Evolutionary conservation across 2,329 filamentous ascomycete genomes (phyloP).

Genomic region (Biscogniauxia mediterranea): DNA sequence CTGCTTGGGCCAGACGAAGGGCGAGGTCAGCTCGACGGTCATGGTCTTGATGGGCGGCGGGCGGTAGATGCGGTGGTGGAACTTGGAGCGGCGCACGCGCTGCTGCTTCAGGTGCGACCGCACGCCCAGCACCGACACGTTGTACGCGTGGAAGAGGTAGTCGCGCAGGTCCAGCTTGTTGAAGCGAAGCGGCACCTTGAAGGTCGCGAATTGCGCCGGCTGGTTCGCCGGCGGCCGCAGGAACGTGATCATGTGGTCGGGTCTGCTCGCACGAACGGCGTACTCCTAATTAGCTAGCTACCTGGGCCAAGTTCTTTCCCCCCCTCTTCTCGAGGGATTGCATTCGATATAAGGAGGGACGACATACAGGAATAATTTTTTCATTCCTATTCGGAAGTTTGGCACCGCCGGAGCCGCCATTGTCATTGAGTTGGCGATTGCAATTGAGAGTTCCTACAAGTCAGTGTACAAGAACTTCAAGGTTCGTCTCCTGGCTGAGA

Average conservation of each 20-base stretch:
- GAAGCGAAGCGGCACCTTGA: constrained; percentile 86
- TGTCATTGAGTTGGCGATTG: constrained; percentile 8
- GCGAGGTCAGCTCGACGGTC: constrained; percentile 84
- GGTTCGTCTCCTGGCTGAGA: no score
- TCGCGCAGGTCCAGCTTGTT: constrained; percentile 96
- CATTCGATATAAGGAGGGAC: neutral
- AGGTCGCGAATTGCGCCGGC: constrained; percentile 77
- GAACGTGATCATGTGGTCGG: constrained; percentile 77
- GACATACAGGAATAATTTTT: constrained; percentile 34
- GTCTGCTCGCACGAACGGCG: constrained; percentile 50
- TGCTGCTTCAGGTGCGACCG: constrained; percentile 78
- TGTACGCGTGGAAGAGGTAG: constrained; percentile 87
- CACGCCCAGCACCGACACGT: constrained; percentile 68
- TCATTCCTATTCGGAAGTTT: constrained; percentile 28
- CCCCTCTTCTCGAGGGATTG: neutral
- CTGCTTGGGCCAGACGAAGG: constrained; percentile 82
- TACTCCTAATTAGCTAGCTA: neutral
- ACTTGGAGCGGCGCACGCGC: constrained; percentile 47
- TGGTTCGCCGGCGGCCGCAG: constrained; percentile 66
- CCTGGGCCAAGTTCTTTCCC: neutral
- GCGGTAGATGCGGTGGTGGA: constrained; percentile 62
- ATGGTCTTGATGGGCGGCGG: constrained; percentile 81
- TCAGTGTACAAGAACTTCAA: no score
- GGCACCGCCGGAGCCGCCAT: constrained; percentile 15
- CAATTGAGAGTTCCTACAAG: neutral